phyloP scores from a whole-genome alignment of 2,329 filamentous ascomycete species.

The Pseudocercospora macadamiae region DNA sequence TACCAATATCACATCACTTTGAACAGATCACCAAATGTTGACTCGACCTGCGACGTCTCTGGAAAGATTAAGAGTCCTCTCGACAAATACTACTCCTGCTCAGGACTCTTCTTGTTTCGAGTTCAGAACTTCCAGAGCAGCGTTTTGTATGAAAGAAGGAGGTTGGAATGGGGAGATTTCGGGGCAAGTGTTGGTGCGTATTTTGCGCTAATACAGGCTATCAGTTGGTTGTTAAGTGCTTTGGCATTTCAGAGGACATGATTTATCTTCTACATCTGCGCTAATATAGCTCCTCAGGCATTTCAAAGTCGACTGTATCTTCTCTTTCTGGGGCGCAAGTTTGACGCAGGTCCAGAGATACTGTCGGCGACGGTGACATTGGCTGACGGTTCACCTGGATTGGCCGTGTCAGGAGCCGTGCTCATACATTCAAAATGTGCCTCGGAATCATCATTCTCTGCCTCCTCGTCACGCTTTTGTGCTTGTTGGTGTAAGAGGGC shows the following conservation, averaged over 20 bases:
- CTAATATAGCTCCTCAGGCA: too few species aligned
- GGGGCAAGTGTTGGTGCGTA: background rate
- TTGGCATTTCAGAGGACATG: background rate
- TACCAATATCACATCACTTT: background rate
- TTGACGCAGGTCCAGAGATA: too few species aligned
- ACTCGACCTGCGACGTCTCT: background rate
- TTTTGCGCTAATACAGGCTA: background rate
- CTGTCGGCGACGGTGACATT: too few species aligned
- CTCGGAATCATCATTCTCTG: too few species aligned
- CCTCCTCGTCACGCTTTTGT: too few species aligned
- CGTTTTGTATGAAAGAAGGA: background rate
- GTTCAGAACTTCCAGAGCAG: background rate
- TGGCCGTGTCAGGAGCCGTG: too few species aligned
- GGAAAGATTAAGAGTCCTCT: background rate
- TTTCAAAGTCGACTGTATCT: too few species aligned
- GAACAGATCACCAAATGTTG: background rate
- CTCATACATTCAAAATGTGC: too few species aligned
- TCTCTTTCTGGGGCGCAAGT: too few species aligned
- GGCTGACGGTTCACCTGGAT: too few species aligned
- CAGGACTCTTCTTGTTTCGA: background rate
- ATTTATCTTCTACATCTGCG: too few species aligned
- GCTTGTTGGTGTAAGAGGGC: too few species aligned
- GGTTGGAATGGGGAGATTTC: background rate
- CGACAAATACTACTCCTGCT: background rate
- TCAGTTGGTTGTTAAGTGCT: background rate